Percentiles rank a stretch among this genome's conserved stretches.
Conservation (phyloP, 225 moss, liverwort and hornwort species). For the Pseudoscleropodium purum region DNA sequence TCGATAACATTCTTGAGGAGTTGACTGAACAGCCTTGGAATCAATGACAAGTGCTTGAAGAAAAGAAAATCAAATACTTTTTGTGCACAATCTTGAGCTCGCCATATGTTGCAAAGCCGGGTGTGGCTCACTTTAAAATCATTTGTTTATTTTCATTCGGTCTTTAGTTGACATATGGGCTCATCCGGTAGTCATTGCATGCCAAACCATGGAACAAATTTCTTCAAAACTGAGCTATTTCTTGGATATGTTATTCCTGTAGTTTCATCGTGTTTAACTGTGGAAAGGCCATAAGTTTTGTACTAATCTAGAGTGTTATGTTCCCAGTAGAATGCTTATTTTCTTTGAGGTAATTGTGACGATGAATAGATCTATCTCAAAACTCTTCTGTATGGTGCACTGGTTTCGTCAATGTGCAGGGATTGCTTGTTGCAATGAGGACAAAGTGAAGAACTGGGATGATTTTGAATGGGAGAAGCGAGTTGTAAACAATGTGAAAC, state of each 20-base stretch:
- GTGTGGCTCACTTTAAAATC: neutral
- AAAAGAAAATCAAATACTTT: no score
- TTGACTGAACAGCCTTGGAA: neutral
- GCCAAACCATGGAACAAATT: neutral
- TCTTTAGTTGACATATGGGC: neutral
- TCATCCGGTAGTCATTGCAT: neutral
- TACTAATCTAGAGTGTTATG: neutral
- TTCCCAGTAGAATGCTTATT: neutral
- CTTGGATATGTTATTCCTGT: neutral
- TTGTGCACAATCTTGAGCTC: neutral
- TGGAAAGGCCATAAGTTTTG: neutral
- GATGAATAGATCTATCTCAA: neutral
- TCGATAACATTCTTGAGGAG: neutral
- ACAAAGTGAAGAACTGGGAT: slow-evolving; percentile 24
- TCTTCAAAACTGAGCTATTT: neutral
- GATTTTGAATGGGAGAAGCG: slow-evolving; percentile 64
- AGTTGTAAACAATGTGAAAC: slow-evolving; percentile 62
- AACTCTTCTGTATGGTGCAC: neutral
- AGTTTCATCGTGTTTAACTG: neutral
- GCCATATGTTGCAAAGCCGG: neutral
- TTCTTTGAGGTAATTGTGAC: neutral
- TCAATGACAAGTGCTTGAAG: neutral
- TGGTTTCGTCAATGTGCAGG: slow-evolving; percentile 14
- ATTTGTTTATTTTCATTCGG: neutral
- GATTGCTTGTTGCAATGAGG: slow-evolving; percentile 37